These are phyloP conservation scores for Tausonia pullulans DNA, from an alignment of 1,284 basidiomycete genomes.

Conservation along the genomic window DNA sequence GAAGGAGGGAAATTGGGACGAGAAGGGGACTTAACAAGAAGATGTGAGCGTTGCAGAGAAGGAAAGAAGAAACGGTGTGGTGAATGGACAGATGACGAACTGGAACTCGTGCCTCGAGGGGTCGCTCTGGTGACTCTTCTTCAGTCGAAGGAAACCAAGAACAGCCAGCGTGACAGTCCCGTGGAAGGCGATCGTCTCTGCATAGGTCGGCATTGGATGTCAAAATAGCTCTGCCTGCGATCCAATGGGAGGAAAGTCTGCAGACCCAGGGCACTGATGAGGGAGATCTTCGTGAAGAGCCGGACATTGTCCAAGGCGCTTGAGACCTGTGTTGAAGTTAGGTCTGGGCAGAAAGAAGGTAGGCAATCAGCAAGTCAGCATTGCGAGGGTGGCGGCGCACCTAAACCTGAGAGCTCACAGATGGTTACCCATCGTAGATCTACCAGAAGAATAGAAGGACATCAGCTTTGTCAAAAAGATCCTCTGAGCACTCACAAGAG, in stretches of 20 bases:
- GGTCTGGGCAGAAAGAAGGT: not conserved
- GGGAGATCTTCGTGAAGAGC: not conserved
- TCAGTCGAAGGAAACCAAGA: not conserved
- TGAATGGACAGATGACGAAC: not conserved
- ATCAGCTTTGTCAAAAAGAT: not conserved
- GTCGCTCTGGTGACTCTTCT: not conserved
- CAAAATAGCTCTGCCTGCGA: not conserved
- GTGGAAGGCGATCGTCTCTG: conserved; percentile 3
- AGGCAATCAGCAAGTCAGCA: not conserved
- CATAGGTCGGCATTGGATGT: not conserved
- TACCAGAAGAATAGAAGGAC: not conserved
- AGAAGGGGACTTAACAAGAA: not conserved
- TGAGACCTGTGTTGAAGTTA: no score
- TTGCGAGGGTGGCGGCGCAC: not conserved
- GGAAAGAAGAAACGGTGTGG: not conserved
- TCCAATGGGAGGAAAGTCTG: not conserved
- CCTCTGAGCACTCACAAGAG: not conserved
- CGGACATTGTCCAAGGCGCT: not conserved
- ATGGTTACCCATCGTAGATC: conserved; percentile 1
- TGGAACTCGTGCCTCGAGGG: not conserved
- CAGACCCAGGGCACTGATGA: not conserved
- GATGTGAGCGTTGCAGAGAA: not conserved
- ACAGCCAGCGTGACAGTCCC: not conserved
- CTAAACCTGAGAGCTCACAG: not conserved
- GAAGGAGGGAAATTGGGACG: conserved; percentile 1